phyloP scores from a whole-genome alignment of 768 basidiomycete species.

The Vishniacozyma victoriae region DNA sequence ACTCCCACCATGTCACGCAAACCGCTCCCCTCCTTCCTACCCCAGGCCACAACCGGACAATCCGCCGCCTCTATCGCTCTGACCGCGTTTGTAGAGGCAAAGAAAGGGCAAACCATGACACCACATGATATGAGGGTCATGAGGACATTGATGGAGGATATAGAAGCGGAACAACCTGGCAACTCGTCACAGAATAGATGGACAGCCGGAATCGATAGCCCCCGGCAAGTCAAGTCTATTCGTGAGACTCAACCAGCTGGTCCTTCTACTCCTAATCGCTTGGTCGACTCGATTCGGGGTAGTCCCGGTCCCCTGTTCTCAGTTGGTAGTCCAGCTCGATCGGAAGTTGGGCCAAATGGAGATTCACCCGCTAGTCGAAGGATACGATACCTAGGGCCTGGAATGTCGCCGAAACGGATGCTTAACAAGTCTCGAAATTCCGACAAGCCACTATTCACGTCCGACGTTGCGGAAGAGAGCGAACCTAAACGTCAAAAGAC shows the following conservation, averaged over 20 bases:
- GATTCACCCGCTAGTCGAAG: constrained; percentile 2
- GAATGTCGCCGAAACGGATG: constrained; percentile 25
- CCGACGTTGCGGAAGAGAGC: constrained; percentile 1
- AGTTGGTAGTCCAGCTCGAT: constrained; percentile 5
- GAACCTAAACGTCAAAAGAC: constrained; percentile 6
- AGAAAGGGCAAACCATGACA: constrained; percentile 22
- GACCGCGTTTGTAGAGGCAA: constrained; percentile 29
- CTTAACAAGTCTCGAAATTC: constrained; percentile 12
- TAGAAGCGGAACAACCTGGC: constrained; percentile 27
- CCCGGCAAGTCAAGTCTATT: background rate
- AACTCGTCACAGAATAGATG: constrained; percentile 21
- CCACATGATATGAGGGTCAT: constrained; percentile 28
- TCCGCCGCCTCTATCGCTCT: constrained; percentile 26
- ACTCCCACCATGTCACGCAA: background rate
- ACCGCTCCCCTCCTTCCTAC: constrained; percentile 7
- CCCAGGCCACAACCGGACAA: constrained; percentile 1
- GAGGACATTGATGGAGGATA: constrained; percentile 23
- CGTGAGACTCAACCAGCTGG: too few relatives aligned
- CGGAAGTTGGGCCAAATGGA: background rate
- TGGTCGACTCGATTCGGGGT: background rate
- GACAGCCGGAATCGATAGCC: constrained; percentile 1
- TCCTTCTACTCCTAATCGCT: constrained; percentile 6
- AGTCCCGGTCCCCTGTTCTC: constrained; percentile 11
- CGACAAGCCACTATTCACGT: constrained; percentile 15
- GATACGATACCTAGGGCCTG: constrained; percentile 16